Evolutionary conservation across 768 basidiomycete species (phyloP).

Genomic region (Cystofilobasidium ferigula): DNA sequence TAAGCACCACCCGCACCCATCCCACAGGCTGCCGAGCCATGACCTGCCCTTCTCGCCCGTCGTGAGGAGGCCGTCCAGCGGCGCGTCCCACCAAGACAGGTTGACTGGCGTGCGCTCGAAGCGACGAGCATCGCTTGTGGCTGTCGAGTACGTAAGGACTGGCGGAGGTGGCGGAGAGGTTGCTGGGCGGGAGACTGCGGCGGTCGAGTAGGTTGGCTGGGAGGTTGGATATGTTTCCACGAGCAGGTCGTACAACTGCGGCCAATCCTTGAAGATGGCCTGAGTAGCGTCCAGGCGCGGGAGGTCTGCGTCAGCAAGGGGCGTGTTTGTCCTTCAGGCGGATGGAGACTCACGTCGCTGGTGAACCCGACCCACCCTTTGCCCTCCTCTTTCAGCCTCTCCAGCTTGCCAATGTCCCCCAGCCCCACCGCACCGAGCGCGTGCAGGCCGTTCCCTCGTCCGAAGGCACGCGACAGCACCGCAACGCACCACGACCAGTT

Average conservation of each 20-base stretch:
- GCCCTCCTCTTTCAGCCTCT: neutral
- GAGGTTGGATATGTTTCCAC: neutral
- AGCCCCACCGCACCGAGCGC: neutral
- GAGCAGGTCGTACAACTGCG: neutral
- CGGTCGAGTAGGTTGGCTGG: neutral
- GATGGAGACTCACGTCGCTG: neutral
- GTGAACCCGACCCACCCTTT: neutral
- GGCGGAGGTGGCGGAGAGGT: neutral
- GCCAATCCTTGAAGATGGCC: neutral
- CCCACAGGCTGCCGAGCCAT: neutral
- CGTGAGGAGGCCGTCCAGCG: neutral
- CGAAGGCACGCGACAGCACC: neutral
- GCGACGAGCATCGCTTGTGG: no score
- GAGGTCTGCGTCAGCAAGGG: no score
- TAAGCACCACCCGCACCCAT: neutral
- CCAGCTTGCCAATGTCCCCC: neutral
- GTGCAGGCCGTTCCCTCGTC: neutral
- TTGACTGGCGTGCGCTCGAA: neutral
- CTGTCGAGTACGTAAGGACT: neutral
- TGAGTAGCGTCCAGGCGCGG: neutral
- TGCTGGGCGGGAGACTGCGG: neutral
- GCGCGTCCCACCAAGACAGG: neutral
- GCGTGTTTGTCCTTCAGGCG: no score
- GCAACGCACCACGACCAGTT: no score
- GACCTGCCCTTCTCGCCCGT: no score